Base-by-base conservation (phyloP, 768 basidiomycete genomes). In the Pleurotus sapidus region DNA sequence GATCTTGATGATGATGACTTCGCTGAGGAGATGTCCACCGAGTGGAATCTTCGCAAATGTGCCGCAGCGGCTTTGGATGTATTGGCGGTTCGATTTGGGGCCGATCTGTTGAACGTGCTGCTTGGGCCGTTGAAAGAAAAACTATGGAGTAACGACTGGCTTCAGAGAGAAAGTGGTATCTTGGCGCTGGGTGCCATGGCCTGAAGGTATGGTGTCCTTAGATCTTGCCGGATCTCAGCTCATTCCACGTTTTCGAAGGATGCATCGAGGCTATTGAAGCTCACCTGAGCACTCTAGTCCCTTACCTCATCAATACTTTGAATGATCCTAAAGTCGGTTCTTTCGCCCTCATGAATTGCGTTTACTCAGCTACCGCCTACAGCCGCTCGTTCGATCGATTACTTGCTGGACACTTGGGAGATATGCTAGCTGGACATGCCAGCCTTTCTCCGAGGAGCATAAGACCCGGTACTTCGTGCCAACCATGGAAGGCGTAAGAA, bases 341-440 rank as follows among this genome's bases (percentile, higher is more conserved):
- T 59, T 61, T 51, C n/a, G 37, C 12, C 14, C 56, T 39, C 57
- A 47, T 46, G 54, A 57, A 45, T 40, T 45, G 37, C 34, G 61
- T 56, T 59, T 23, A 51, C 55, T 63, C 25, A 62, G 42, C 27
- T 58, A 49, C 23, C 56, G 5, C 58, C 39, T 53, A 24, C 69
- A 96, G 93, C 96, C 97, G 17, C 88, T 98, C 40, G 93, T 99
- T 7, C 88, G 97, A 57, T 98, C 97, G 2, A 99, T 99, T 66
- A 94, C 95, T 14, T 99, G 97, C 70, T 99, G 97, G 97, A 98
- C 96, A 0, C 80, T 99, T n/a, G 96, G 97, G 14, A 88, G 97
- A 50, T 99, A 99, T 72, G 93, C 96, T 30, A 93, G 91, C 67
- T 99, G 97, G 97, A 93, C 91, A 64, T 93, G 91, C n/a, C 87